Evolutionary conservation across 2,329 filamentous ascomycete genomes (phyloP).

Genomic region (Alternaria dauci): DNA sequence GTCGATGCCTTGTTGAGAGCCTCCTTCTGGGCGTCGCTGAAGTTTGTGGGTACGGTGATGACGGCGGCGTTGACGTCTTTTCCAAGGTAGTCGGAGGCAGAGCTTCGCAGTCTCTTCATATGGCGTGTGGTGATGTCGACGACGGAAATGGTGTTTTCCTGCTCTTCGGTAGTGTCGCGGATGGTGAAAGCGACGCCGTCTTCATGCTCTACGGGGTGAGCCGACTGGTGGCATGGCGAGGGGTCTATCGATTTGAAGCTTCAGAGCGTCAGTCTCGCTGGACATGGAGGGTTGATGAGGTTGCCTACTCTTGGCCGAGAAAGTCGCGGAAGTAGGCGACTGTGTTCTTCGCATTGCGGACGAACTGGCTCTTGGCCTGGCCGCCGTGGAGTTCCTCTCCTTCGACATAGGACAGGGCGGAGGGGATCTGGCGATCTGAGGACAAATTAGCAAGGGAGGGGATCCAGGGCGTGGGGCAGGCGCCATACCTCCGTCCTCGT

Average conservation of each 20-base stretch:
- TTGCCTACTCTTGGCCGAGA: constrained; percentile 83
- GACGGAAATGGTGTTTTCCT: constrained; percentile 73
- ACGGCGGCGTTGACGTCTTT: constrained; percentile 95
- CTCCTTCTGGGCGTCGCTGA: constrained; percentile 83
- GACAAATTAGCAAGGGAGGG: constrained; percentile 19
- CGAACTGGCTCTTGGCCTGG: constrained; percentile 91
- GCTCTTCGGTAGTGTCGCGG: constrained; percentile 70
- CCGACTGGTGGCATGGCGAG: constrained; percentile 90
- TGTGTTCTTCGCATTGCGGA: constrained; percentile 92
- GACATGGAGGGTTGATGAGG: not conserved
- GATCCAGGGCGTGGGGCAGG: constrained; percentile 10
- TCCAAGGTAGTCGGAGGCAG: constrained; percentile 90
- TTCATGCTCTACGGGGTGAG: constrained; percentile 81
- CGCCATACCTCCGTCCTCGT: constrained; percentile 89
- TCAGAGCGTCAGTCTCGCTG: constrained; percentile 31
- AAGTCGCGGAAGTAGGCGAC: constrained; percentile 96
- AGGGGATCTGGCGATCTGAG: constrained; percentile 93
- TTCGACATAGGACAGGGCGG: constrained; percentile 90
- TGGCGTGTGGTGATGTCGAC: constrained; percentile 86
- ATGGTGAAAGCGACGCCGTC: constrained; percentile 82
- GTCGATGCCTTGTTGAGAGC: constrained; percentile 80
- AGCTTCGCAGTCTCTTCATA: constrained; percentile 79
- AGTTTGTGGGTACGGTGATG: constrained; percentile 93
- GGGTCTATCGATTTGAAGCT: constrained; percentile 95
- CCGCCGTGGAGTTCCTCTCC: constrained; percentile 97